phyloP scores from a whole-genome alignment of 2,329 filamentous ascomycete genomes.

The Beauveria caledonica region DNA sequence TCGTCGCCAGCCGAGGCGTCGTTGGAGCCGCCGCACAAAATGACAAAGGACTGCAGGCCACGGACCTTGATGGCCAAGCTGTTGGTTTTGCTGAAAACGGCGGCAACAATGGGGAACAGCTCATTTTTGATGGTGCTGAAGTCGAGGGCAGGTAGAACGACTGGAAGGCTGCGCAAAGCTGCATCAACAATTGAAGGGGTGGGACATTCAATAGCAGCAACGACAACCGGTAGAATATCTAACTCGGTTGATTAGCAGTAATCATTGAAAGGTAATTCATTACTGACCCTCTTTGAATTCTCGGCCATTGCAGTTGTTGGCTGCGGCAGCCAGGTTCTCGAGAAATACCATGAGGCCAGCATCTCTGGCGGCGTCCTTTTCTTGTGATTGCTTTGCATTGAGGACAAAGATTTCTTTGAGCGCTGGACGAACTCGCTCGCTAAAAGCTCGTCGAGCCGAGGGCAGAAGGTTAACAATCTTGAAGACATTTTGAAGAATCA shows the following conservation, averaged over 20 bases:
- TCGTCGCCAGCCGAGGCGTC: conserved; percentile 47
- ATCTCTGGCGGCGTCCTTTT: conserved; percentile 77
- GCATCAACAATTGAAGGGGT: conserved; percentile 87
- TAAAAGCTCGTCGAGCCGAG: conserved; percentile 68
- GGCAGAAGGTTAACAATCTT: conserved; percentile 77
- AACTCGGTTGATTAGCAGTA: conserved; percentile 3
- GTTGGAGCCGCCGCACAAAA: conserved; percentile 72
- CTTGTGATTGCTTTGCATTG: conserved; percentile 48
- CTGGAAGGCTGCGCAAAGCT: conserved; percentile 67
- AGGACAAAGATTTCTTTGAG: conserved; percentile 75
- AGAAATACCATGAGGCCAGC: conserved; percentile 86
- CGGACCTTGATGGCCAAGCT: conserved; percentile 92
- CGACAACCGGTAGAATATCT: conserved; percentile 84
- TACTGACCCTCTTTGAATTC: conserved; percentile 84
- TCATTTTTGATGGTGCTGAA: conserved; percentile 97
- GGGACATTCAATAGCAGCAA: conserved; percentile 75
- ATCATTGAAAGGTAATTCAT: neutral
- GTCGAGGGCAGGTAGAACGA: conserved; percentile 80
- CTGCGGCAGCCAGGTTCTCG: conserved; percentile 69
- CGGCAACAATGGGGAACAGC: conserved; percentile 83
- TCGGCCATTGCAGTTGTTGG: conserved; percentile 76
- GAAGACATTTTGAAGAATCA: conserved; percentile 87
- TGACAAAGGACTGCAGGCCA: conserved; percentile 80
- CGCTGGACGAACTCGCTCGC: conserved; percentile 76
- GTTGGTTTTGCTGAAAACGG: conserved; percentile 86